phyloP scores from a whole-genome alignment of 192 early-diverging fungal species.

The Backusella mclennaniae region DNA sequence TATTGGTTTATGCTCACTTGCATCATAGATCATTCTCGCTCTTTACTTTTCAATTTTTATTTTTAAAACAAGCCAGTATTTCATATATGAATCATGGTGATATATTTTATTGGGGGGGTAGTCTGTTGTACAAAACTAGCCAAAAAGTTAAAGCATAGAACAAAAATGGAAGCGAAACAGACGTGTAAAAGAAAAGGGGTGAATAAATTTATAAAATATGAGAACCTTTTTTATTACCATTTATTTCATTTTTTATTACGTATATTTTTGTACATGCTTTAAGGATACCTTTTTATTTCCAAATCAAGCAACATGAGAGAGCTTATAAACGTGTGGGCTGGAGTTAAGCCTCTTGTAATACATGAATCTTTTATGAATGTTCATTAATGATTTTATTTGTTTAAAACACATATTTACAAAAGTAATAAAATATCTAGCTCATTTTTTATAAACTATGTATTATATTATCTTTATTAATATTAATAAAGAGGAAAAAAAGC shows the following conservation, averaged over 20 bases:
- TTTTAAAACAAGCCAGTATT: not conserved
- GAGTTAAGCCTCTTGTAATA: not conserved
- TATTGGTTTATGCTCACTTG: not conserved
- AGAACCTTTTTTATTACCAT: not conserved
- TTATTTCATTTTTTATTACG: not conserved
- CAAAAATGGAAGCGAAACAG: not conserved
- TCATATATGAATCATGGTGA: not conserved
- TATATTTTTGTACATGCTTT: not conserved
- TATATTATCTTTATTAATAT: not conserved
- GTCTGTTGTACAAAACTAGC: not conserved
- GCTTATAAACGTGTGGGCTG: not conserved
- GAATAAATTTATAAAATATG: not conserved
- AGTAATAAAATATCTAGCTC: not conserved
- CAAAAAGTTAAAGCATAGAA: not conserved
- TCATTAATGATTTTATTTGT: not conserved
- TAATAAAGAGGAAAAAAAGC: not conserved
- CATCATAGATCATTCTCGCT: not conserved
- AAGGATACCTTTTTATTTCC: not conserved
- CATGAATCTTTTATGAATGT: not conserved
- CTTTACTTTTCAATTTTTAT: not conserved
- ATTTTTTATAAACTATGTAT: not conserved
- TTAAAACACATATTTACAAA: not conserved
- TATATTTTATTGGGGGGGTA: not conserved
- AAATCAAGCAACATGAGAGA: not conserved
- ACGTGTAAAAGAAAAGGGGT: not conserved